Percentiles rank a stretch among this genome's conserved stretches.
phyloP scores from a whole-genome alignment of 768 basidiomycete genomes.

The Guyanaporus albipodus region DNA sequence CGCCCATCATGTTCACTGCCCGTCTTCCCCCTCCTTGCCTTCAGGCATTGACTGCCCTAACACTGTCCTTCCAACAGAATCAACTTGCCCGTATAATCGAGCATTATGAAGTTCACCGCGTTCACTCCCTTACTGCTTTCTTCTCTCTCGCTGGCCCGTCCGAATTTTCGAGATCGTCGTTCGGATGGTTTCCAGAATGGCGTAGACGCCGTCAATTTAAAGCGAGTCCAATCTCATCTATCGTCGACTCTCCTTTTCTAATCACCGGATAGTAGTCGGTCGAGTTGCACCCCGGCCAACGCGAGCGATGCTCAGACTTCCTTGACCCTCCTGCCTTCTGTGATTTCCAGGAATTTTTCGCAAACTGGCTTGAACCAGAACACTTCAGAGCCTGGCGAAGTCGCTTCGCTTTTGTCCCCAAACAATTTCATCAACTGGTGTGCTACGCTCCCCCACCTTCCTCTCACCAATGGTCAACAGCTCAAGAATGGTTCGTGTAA shows the following conservation, averaged over 20 bases:
- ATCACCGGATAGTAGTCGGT: too few relatives aligned
- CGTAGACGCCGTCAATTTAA: constrained; percentile 39
- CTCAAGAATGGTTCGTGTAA: constrained; percentile 53
- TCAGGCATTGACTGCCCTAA: constrained; percentile 26
- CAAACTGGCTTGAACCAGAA: constrained; percentile 42
- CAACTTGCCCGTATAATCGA: neutral
- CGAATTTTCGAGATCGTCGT: constrained; percentile 31
- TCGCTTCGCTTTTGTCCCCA: constrained; percentile 53
- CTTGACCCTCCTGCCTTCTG: constrained; percentile 40
- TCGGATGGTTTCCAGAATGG: constrained; percentile 34
- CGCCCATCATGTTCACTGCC: too few relatives aligned
- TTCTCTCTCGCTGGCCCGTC: constrained; percentile 33
- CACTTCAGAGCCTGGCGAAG: constrained; percentile 40
- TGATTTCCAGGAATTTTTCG: constrained; percentile 54
- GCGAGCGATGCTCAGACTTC: constrained; percentile 19
- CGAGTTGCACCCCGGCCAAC: constrained; percentile 27
- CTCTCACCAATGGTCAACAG: constrained; percentile 62
- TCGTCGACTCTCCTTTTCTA: neutral
- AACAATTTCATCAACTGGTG: constrained; percentile 80
- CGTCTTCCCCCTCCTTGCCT: constrained; percentile 6
- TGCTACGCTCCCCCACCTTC: constrained; percentile 40
- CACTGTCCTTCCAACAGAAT: neutral
- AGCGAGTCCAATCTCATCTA: constrained; percentile 29
- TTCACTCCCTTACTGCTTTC: constrained; percentile 32
- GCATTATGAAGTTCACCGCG: constrained; percentile 37